phyloP scores from a whole-genome alignment of 1,139 yeast genomes.

The Suhomyces maxii region DNA sequence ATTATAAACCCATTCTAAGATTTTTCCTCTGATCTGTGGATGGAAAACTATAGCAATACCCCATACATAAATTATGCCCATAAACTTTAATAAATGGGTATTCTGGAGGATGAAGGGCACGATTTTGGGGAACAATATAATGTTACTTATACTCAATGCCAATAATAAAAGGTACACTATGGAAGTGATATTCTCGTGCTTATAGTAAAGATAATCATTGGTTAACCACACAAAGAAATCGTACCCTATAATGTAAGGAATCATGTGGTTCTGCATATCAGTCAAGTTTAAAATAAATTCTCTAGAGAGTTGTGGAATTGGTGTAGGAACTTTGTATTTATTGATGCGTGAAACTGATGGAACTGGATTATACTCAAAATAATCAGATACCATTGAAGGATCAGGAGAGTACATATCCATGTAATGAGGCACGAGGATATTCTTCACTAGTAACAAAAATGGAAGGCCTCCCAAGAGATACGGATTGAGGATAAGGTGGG shows the following conservation, averaged over 20 bases:
- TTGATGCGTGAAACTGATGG: constrained; percentile 55
- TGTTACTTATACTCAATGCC: constrained; percentile 29
- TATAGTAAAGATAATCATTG: constrained; percentile 61
- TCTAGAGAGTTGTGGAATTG: constrained; percentile 75
- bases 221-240: constrained; percentile 55
- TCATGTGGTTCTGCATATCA: constrained; percentile 82
- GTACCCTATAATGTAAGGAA: constrained; percentile 63
- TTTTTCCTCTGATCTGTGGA: constrained; percentile 50
- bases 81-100: constrained; percentile 39
- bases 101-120: constrained; percentile 27
- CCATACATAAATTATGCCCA: constrained; percentile 53
- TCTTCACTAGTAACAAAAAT: constrained; percentile 49
- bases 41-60: constrained; percentile 45
- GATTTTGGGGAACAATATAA: constrained; percentile 33
- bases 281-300: constrained; percentile 79
- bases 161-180: constrained; percentile 43
- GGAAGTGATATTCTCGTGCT: constrained; percentile 63
- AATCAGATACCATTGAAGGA: constrained; percentile 20
- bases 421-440: constrained; percentile 71
- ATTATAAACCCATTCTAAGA: constrained; percentile 49
- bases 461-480: constrained; percentile 56
- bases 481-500: constrained; percentile 67
- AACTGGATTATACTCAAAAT: constrained; percentile 45
- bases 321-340: constrained; percentile 57
- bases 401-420: constrained; percentile 45